A percentile compares a stretch with the other conserved stretches of the same genome.
phyloP scores from a whole-genome alignment of 352 stramenopile genomes.

The Globisporangium okanoganense region DNA sequence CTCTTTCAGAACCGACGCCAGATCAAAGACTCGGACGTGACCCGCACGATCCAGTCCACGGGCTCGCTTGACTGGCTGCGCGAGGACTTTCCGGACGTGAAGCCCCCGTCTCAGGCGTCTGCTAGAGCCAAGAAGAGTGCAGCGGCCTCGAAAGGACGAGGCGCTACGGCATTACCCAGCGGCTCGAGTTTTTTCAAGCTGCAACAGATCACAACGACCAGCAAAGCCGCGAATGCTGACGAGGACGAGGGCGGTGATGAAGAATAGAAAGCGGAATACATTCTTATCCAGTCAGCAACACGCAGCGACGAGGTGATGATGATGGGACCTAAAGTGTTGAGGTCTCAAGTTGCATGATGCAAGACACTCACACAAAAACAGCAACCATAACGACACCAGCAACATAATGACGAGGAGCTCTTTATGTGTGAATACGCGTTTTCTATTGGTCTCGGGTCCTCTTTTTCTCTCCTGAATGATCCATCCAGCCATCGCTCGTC shows the following conservation, averaged over 20 bases:
- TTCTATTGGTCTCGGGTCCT: constrained; percentile 4
- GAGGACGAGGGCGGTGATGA: not conserved
- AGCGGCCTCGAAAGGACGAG: constrained; percentile 18
- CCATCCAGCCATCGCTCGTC: not conserved
- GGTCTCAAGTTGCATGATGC: not conserved
- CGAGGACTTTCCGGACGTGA: constrained; percentile 77
- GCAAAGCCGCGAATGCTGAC: not conserved
- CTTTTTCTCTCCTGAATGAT: not conserved
- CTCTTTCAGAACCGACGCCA: constrained; percentile 82
- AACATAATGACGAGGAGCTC: not conserved
- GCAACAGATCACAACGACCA: not conserved
- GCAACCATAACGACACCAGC: not conserved
- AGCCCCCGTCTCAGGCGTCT: constrained; percentile 11
- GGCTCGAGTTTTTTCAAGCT: constrained; percentile 55
- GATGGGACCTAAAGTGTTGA: constrained; percentile 11
- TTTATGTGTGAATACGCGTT: constrained; percentile 5
- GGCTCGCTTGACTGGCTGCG: constrained; percentile 80
- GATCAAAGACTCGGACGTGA: constrained; percentile 74
- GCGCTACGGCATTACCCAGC: constrained; percentile 14
- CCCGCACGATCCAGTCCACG: constrained; percentile 72
- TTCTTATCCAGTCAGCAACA: not conserved
- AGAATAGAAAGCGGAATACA: not conserved
- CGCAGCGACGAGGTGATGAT: not conserved
- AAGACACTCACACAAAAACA: not conserved
- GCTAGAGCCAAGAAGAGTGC: constrained; percentile 26